Conservation (phyloP, 1,139 yeast genomes). For the Citeromyces hawaiiensis region DNA sequence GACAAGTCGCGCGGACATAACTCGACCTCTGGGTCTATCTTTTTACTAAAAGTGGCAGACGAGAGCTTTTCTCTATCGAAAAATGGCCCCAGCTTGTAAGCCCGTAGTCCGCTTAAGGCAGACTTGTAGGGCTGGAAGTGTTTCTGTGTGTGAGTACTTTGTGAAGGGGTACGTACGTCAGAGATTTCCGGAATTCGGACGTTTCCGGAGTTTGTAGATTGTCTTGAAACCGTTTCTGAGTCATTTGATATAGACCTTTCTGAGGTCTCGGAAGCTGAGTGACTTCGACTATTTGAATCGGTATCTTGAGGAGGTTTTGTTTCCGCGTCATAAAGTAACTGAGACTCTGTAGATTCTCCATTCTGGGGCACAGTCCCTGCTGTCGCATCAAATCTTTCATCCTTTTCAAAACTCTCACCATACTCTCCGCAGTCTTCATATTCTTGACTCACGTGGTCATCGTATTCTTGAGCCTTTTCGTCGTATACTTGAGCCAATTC, state of each 20-base stretch:
- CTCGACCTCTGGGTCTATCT: conserved; percentile 5
- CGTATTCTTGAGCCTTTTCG: neutral
- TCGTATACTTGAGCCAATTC: too few species aligned
- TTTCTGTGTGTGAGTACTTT: conserved; percentile 3
- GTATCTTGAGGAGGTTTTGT: conserved; percentile 1
- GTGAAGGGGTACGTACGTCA: neutral
- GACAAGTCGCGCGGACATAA: conserved; percentile 7
- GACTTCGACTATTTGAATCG: neutral
- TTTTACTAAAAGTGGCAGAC: conserved; percentile 8
- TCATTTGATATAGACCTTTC: neutral
- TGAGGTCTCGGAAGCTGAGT: too few species aligned
- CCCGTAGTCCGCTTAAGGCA: conserved; percentile 6
- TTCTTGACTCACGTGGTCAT: neutral
- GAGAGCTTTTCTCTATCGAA: conserved; percentile 7
- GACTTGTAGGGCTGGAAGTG: conserved; percentile 7
- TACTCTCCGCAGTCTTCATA: neutral
- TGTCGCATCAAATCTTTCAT: too few species aligned
- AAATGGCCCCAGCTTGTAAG: conserved; percentile 8
- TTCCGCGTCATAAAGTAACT: too few species aligned
- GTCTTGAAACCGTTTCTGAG: too few species aligned
- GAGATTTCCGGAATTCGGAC: conserved; percentile 1
- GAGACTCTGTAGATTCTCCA: too few species aligned
- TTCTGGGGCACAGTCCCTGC: too few species aligned
- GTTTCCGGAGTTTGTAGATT: conserved; percentile 2
- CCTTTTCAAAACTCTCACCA: conserved; percentile 2